Percentiles rank a stretch among this genome's conserved stretches.
Evolutionary conservation across 2,329 filamentous ascomycete genomes (phyloP).

Genomic region (Exophiala sp.): DNA sequence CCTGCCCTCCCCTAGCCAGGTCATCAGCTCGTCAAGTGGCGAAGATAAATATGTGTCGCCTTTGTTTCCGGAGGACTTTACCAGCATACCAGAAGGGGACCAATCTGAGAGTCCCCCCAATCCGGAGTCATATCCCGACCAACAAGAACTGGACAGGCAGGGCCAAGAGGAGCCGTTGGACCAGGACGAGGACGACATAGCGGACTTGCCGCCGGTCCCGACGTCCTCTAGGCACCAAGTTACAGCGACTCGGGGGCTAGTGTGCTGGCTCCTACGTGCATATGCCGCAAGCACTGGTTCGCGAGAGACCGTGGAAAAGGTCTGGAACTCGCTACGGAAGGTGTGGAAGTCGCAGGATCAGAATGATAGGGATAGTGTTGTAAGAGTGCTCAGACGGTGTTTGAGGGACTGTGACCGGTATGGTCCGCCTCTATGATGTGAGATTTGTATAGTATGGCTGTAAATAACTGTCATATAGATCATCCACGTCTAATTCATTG

Average conservation of each 20-base stretch:
- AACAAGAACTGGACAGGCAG: not conserved
- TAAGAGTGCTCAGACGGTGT: slow-evolving; percentile 25
- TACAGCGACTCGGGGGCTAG: slow-evolving; percentile 17
- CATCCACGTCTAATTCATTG: too few species aligned
- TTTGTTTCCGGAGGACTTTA: not conserved
- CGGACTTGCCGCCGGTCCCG: not conserved
- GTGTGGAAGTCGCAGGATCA: slow-evolving; percentile 26
- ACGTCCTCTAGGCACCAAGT: slow-evolving; percentile 17
- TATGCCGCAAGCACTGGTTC: slow-evolving; percentile 24
- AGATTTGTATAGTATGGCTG: too few species aligned
- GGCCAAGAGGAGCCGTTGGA: not conserved
- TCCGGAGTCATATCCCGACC: not conserved
- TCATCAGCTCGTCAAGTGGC: slow-evolving; percentile 15
- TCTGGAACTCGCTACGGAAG: slow-evolving; percentile 24
- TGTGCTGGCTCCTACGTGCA: slow-evolving; percentile 28
- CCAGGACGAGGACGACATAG: not conserved
- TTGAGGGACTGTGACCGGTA: slow-evolving; percentile 27
- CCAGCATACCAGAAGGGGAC: not conserved
- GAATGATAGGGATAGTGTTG: slow-evolving; percentile 24
- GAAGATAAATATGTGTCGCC: not conserved
- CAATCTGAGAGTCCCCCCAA: not conserved
- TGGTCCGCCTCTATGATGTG: slow-evolving; percentile 19
- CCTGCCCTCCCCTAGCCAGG: slow-evolving; percentile 21
- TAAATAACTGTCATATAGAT: too few species aligned
- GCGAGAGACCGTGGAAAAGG: slow-evolving; percentile 23